Base-by-base conservation (phyloP, 208 protist genomes). In the Crithidia brevicula region DNA sequence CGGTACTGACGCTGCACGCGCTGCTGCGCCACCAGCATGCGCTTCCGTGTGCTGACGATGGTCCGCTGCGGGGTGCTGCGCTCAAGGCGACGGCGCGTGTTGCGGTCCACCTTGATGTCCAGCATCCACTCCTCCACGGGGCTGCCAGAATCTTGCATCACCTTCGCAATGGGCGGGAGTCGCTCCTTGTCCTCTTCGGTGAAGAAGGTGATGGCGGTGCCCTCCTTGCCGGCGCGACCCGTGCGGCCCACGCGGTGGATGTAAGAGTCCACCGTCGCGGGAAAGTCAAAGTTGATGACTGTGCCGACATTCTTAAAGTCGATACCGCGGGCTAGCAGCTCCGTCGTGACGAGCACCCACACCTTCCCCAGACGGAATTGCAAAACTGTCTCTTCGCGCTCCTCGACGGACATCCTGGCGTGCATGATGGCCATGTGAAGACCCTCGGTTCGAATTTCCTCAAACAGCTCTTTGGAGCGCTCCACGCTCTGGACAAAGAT, bases 241-340 rank as follows among this genome's bases (percentile, higher is more conserved):
- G 87, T 95, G 28, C 94, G 85, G 38, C 96, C 98, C 31, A 99
- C 91, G 25, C 98, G 89, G 73, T 99, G 98, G 67, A 99, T 97
- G 74, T 99, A 99, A 22, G 77, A 89, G 33, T 96, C 87, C 7
- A 97, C 75, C 1, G 92, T 97, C 13, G 93, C 82, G 2, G 98
- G 98, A 52, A 99, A 97, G 78, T 99, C 98, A 76, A 98, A 99
- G 85, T 99, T 99, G 82, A 99, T 98, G 23, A 99, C 98, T 7
- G 91, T 93, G 47, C 88, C 88, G 27, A 99, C 93, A 61, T 97
- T 98, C 60, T 98, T 98, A 72, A 99, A 99, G 78, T 99, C 98
- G 57, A 99, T 98, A 81, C 98, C 98, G 38, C 98, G 90, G 4
- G 95, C 94, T 61, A 99, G 90, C 47, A 99, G 79, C 43, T 99